Evolutionary conservation across 208 protist genomes (phyloP).

Genomic region (Trichomonas gallinae): DNA sequence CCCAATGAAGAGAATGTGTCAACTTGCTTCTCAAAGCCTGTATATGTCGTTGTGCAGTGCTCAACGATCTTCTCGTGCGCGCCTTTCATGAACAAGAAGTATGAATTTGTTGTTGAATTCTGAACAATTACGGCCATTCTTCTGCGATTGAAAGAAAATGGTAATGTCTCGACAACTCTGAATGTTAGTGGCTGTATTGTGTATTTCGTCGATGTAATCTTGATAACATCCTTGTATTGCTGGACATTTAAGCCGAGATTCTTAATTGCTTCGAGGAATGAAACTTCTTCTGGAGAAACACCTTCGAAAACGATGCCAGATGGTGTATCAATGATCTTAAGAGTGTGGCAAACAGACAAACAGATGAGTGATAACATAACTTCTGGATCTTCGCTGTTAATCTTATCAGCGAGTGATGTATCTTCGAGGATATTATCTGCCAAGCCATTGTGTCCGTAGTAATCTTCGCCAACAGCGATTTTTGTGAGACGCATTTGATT

Average conservation of each 20-base stretch:
- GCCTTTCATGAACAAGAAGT: constrained; percentile 22
- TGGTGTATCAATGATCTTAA: not conserved
- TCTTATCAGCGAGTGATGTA: not conserved
- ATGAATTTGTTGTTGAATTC: not conserved
- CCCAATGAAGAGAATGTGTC: constrained; percentile 12
- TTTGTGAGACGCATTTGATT: constrained; percentile 43
- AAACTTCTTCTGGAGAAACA: not conserved
- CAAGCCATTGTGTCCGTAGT: not conserved
- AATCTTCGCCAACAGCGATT: not conserved
- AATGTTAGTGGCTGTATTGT: not conserved
- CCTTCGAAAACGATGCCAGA: not conserved
- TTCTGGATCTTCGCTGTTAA: not conserved
- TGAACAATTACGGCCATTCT: constrained; percentile 27
- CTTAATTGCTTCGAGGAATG: not conserved
- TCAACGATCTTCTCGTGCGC: not conserved
- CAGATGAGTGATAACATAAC: not conserved
- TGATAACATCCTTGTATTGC: not conserved
- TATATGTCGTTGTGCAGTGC: not conserved
- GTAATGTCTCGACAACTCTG: not conserved
- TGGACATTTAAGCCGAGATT: not conserved
- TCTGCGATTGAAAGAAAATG: not conserved
- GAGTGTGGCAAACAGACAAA: not conserved
- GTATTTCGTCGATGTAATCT: not conserved
- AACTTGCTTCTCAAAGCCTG: not conserved
- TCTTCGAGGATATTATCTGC: not conserved